phyloP scores from a whole-genome alignment of 1,139 yeast genomes.

The Nakaseomyces nivariensis region DNA sequence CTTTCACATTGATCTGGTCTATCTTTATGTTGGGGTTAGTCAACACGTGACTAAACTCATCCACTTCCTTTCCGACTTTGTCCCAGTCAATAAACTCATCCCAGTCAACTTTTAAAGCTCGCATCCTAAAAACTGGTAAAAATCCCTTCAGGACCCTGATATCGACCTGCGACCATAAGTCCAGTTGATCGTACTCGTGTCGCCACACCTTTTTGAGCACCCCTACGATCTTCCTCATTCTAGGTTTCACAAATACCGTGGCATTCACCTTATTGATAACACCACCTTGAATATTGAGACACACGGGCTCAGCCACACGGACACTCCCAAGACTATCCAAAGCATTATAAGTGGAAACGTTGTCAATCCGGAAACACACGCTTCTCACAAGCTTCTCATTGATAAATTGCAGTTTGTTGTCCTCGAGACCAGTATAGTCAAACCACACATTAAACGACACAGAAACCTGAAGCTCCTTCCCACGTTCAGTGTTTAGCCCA shows the following conservation, averaged over 20 bases:
- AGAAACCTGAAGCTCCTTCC: conserved; percentile 20
- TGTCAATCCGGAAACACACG: conserved; percentile 19
- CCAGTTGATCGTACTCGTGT: conserved; percentile 17
- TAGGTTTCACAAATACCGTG: conserved; percentile 20
- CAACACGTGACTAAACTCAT: conserved; percentile 14
- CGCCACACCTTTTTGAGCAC: conserved; percentile 23
- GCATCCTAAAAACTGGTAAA: not conserved
- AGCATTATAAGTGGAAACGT: conserved; percentile 19
- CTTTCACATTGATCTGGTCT: conserved; percentile 16
- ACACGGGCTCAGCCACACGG: conserved; percentile 15
- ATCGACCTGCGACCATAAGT: conserved; percentile 22
- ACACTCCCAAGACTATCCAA: conserved; percentile 14
- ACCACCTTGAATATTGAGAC: conserved; percentile 18
- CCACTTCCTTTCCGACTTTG: conserved; percentile 8
- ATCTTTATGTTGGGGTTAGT: conserved; percentile 10
- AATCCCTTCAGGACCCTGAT: conserved; percentile 13
- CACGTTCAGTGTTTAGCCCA: conserved; percentile 14
- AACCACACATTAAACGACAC: conserved; percentile 12
- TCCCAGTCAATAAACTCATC: conserved; percentile 22
- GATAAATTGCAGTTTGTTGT: conserved; percentile 9
- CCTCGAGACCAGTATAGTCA: conserved; percentile 15
- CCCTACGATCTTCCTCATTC: conserved; percentile 18
- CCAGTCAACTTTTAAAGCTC: conserved; percentile 23
- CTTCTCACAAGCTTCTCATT: conserved; percentile 14
- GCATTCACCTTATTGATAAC: conserved; percentile 15